These are phyloP conservation scores for Amanita pseudoporphyria DNA, from an alignment of 768 basidiomycete genomes.

Conservation along the genomic window DNA sequence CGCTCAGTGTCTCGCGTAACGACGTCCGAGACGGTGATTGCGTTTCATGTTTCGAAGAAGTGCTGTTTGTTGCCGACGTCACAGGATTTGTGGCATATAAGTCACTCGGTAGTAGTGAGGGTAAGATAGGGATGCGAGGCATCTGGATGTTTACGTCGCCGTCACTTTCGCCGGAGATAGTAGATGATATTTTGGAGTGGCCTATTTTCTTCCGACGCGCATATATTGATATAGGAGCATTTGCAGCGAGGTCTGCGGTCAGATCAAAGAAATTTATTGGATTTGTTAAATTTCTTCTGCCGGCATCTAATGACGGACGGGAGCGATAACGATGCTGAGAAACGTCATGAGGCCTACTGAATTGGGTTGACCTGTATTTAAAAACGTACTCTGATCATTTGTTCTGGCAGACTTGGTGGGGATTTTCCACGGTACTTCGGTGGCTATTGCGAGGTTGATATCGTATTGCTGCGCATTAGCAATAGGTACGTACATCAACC, in stretches of 20 bases:
- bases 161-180: slow-evolving; percentile 40
- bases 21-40: neutral
- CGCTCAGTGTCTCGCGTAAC: neutral
- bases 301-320: slow-evolving; percentile 35
- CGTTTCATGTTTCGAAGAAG: neutral
- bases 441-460: slow-evolving; percentile 20
- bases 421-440: slow-evolving; percentile 36
- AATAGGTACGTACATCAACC: slow-evolving; percentile 22
- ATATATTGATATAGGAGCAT: slow-evolving; percentile 73
- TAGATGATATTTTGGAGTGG: slow-evolving; percentile 59
- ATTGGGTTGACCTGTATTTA: slow-evolving; percentile 7
- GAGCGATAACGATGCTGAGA: slow-evolving; percentile 20
- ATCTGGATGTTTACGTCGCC: slow-evolving; percentile 21
- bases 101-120: slow-evolving; percentile 18
- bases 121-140: slow-evolving; percentile 57
- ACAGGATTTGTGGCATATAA: neutral
- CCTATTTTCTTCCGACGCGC: slow-evolving; percentile 74
- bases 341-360: slow-evolving; percentile 4
- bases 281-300: slow-evolving; percentile 21
- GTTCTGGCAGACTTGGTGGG: slow-evolving; percentile 32
- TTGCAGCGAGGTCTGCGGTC: slow-evolving; percentile 42
- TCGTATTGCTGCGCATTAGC: slow-evolving; percentile 1
- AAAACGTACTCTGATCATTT: slow-evolving; percentile 25
- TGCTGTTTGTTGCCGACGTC: neutral
- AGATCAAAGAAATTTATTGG: slow-evolving; percentile 39